Evolutionary conservation across 2,329 filamentous ascomycete species (phyloP).

Genomic region (Aotearoamyces nothofagi): DNA sequence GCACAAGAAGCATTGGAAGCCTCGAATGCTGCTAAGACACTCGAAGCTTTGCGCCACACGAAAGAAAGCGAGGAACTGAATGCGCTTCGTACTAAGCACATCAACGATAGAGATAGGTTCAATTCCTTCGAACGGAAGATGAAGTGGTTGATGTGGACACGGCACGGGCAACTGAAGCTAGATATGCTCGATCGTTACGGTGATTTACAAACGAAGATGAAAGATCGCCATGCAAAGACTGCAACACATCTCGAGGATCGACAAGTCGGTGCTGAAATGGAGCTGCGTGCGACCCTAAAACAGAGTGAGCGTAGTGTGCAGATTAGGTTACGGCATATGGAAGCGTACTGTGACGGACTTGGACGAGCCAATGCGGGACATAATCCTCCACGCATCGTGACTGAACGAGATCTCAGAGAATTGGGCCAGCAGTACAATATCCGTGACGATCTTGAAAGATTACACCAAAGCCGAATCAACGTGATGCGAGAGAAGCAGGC

Average conservation of each 20-base stretch:
- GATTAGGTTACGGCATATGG: conserved; percentile 48
- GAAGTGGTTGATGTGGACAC: conserved; percentile 31
- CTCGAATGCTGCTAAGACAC: conserved; percentile 25
- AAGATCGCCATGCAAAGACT: conserved; percentile 36
- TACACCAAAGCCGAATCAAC: conserved; percentile 46
- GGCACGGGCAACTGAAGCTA: conserved; percentile 33
- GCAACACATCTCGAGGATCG: conserved; percentile 41
- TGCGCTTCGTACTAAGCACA: conserved; percentile 28
- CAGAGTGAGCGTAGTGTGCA: conserved; percentile 40
- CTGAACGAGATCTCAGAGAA: conserved; percentile 41
- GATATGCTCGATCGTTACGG: conserved; percentile 30
- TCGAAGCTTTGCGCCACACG: conserved; percentile 31
- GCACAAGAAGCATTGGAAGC: conserved; percentile 27
- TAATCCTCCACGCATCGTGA: conserved; percentile 37
- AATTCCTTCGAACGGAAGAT: conserved; percentile 30
- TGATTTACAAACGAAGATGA: conserved; percentile 34
- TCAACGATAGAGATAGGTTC: conserved; percentile 37
- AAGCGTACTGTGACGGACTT: conserved; percentile 44
- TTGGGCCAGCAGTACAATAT: conserved; percentile 45
- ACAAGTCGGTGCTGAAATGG: conserved; percentile 47
- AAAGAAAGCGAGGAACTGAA: conserved; percentile 27
- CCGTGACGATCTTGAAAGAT: conserved; percentile 40
- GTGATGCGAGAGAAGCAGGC: conserved; percentile 49
- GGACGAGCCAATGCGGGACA: conserved; percentile 23
- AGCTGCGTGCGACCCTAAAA: conserved; percentile 36